phyloP scores from a whole-genome alignment of 2,329 filamentous ascomycete genomes.

The Allantophomopsis lycopodina region DNA sequence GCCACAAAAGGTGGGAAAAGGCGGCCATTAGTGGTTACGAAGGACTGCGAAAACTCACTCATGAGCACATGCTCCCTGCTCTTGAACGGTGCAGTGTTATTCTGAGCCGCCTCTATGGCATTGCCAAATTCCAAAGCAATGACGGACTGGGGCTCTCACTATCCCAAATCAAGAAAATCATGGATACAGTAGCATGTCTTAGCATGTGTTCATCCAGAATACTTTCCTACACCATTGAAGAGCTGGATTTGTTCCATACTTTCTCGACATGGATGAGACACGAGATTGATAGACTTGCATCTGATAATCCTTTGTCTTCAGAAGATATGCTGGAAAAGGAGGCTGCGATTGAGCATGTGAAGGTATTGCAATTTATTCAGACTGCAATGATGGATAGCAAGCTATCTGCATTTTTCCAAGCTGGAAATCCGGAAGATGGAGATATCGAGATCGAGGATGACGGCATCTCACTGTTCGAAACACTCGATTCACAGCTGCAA shows the following conservation, averaged over 20 bases:
- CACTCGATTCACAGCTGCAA: slow-evolving; percentile 22
- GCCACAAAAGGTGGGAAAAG: slow-evolving; percentile 92
- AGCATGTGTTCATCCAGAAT: slow-evolving; percentile 63
- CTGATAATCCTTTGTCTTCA: slow-evolving; percentile 40
- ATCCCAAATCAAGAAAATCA: slow-evolving; percentile 45
- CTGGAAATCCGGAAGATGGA: slow-evolving; percentile 32
- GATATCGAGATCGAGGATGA: slow-evolving; percentile 28
- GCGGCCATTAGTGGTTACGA: slow-evolving; percentile 67
- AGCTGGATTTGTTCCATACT: slow-evolving; percentile 61
- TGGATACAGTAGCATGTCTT: slow-evolving; percentile 64
- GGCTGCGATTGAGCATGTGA: slow-evolving; percentile 57
- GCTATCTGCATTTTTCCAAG: slow-evolving; percentile 45
- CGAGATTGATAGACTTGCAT: slow-evolving; percentile 65
- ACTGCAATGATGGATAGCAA: slow-evolving; percentile 54
- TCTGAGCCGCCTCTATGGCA: slow-evolving; percentile 67
- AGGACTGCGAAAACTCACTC: slow-evolving; percentile 61
- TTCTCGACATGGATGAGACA: slow-evolving; percentile 79
- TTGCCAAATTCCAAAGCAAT: slow-evolving; percentile 66
- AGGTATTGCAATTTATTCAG: slow-evolving; percentile 67
- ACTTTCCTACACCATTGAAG: slow-evolving; percentile 56
- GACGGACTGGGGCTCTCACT: slow-evolving; percentile 53
- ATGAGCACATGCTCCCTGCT: slow-evolving; percentile 80
- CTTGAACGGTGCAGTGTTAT: slow-evolving; percentile 74
- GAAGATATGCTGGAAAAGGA: slow-evolving; percentile 62
- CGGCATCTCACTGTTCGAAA: slow-evolving; percentile 29